These are phyloP conservation scores for Xerocomus minutiporus DNA, from an alignment of 1,284 basidiomycete species.

Conservation along the genomic window DNA sequence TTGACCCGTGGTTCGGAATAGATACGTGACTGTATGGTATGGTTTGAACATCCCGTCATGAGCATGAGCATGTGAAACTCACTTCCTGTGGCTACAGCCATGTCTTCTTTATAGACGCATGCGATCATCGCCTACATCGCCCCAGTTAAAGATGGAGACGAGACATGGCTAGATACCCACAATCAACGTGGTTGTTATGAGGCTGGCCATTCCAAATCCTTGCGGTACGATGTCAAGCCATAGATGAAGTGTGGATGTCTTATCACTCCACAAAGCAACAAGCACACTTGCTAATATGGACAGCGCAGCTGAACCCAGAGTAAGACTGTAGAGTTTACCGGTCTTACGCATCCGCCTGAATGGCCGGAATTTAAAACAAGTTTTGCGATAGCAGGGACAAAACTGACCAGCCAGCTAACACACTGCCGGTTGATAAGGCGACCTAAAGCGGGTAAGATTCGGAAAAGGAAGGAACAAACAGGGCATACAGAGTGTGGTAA, in stretches of 20 bases:
- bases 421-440: conserved; percentile 74
- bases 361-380: not conserved
- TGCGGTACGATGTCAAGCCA: conserved; percentile 77
- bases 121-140: conserved; percentile 73
- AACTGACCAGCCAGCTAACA: conserved; percentile 77
- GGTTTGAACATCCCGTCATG: conserved; percentile 3
- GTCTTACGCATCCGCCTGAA: conserved; percentile 77
- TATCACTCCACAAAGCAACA: conserved; percentile 58
- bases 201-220: conserved; percentile 77
- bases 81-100: conserved; percentile 87
- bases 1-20: conserved; percentile 88
- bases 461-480: not conserved
- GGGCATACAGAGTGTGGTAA: conserved; percentile 78
- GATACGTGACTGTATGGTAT: conserved; percentile 67
- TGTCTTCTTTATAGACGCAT: conserved; percentile 73
- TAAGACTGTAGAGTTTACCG: conserved; percentile 75
- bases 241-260: conserved; percentile 59
- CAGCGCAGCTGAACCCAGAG: conserved; percentile 53
- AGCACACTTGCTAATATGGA: conserved; percentile 53
- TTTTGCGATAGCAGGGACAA: not conserved
- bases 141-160: conserved; percentile 1
- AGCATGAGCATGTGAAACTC: conserved; percentile 34
- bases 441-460: conserved; percentile 40
- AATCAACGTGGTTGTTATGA: conserved; percentile 80
- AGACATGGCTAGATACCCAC: conserved; percentile 40